Base-by-base conservation (phyloP, 352 stramenopile genomes). In the Phytopythium cucurbitacearum region DNA sequence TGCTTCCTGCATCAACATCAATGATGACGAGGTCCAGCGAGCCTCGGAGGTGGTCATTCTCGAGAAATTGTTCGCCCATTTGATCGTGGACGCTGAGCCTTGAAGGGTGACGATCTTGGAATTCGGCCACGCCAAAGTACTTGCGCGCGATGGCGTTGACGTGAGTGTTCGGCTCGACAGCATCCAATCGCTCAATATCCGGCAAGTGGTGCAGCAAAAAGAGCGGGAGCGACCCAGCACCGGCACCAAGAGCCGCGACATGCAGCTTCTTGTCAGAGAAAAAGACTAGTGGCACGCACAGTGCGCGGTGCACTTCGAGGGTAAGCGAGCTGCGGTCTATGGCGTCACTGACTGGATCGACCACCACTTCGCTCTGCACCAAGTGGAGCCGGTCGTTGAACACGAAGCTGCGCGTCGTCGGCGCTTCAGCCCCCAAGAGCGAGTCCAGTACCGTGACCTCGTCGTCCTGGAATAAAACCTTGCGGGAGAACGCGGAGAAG, bases 341-440 rank as follows among this genome's bases (percentile, higher is more conserved):
- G 7, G 12, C 16, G 7, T 48, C 34, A 11, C 41, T 44, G 34
- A 51, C 34, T 13, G 32, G 1, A 34, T 60, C 47, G 3, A 93
- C 39, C 2, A 62, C 47, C 16, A 93, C 74, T 54, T 93, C 82
- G 13, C 78, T 91, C 58, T 93, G 82, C 8, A 80, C 74, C 48
- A 93, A 64, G 40, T 89, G 74, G 38, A 86, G 57, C 6, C 82
- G 73, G 43, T 91, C 66, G 16, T 79, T 87, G 56, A 91, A 93
- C 48, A 91, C 69, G 34, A 90, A 87, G 34, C 69, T 86, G 21
- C 82, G 72, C 36, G 78, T 77, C 3, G 70, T 63, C 10, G 13
- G n/a, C 32, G 55, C 50, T 11, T 52, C 15, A 1, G 45, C 64
- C 0, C 80, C 61, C 32, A 89, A 52, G 37, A 71, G 76, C 8